Evolutionary conservation across 495 filamentous ascomycete genomes (phyloP).

Genomic region (Tuber umbilicatum): DNA sequence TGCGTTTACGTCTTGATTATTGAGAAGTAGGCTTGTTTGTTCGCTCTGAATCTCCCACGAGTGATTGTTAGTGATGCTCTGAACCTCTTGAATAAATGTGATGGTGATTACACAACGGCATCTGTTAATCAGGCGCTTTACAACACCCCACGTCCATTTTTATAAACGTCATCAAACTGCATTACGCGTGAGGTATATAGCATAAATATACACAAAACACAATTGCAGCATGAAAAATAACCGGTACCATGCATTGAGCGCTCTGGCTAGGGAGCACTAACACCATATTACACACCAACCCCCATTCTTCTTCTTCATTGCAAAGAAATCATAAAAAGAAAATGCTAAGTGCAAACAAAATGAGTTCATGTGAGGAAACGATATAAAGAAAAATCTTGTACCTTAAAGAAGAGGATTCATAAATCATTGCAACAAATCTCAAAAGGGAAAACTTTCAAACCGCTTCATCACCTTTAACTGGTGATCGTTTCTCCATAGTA

Average conservation of each 20-base stretch:
- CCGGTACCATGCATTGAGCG: neutral
- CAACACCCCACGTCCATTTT: neutral
- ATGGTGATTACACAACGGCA: neutral
- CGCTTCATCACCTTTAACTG: constrained; percentile 26
- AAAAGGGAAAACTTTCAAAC: constrained; percentile 19
- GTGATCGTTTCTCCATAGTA: constrained; percentile 36
- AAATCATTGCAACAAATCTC: neutral
- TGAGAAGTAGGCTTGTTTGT: neutral
- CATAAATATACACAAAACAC: neutral
- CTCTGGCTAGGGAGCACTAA: neutral
- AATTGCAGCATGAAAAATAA: neutral
- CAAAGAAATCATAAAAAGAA: neutral
- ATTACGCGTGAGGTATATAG: neutral
- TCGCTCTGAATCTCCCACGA: neutral
- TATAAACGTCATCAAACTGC: neutral
- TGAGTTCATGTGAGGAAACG: neutral
- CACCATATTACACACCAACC: neutral
- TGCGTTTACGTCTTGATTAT: neutral
- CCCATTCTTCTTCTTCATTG: neutral
- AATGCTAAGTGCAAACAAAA: neutral
- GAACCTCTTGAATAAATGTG: neutral
- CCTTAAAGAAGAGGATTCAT: constrained; percentile 9
- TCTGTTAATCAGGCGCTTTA: neutral
- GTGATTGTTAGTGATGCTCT: neutral
- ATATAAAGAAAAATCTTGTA: neutral